A percentile compares a stretch with the other conserved stretches of the same genome.
Conservation (phyloP, 179 eudicot genomes). For the Corrigiola litoralis region DNA sequence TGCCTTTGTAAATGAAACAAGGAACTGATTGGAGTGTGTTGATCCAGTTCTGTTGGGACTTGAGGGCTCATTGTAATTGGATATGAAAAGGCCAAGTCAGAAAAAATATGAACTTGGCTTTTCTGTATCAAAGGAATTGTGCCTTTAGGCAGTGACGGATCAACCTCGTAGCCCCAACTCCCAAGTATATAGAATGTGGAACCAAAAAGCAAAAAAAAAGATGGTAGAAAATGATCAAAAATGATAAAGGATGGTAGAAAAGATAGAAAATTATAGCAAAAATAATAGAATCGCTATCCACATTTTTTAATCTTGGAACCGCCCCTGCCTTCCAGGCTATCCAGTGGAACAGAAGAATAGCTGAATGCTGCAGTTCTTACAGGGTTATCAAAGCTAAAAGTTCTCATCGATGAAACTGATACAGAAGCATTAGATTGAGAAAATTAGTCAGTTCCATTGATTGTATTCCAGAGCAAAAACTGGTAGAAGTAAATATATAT, state of each 20-base stretch:
- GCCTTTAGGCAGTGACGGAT: too few species aligned
- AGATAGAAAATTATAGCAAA: too few species aligned
- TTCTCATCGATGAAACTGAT: neutral
- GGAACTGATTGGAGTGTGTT: neutral
- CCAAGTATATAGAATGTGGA: too few species aligned
- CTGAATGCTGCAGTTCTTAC: neutral
- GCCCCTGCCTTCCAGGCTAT: neutral
- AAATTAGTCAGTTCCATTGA: neutral
- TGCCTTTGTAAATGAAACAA: neutral
- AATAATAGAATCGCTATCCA: too few species aligned
- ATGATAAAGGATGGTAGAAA: too few species aligned
- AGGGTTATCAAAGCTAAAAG: neutral
- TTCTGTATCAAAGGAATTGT: constrained; percentile 1
- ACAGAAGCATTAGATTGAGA: neutral
- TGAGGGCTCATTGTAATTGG: neutral
- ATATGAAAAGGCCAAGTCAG: constrained; percentile 2
- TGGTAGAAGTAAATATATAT: too few species aligned
- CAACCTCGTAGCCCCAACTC: too few species aligned
- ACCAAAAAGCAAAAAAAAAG: too few species aligned
- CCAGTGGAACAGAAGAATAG: neutral
- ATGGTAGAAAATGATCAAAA: too few species aligned
- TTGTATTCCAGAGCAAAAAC: neutral
- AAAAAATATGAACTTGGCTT: constrained; percentile 7
- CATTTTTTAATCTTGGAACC: too few species aligned
- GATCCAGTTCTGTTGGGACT: neutral